Evolutionary conservation across 768 basidiomycete species (phyloP).

Genomic region (Rhodotorula taiwanensis): DNA sequence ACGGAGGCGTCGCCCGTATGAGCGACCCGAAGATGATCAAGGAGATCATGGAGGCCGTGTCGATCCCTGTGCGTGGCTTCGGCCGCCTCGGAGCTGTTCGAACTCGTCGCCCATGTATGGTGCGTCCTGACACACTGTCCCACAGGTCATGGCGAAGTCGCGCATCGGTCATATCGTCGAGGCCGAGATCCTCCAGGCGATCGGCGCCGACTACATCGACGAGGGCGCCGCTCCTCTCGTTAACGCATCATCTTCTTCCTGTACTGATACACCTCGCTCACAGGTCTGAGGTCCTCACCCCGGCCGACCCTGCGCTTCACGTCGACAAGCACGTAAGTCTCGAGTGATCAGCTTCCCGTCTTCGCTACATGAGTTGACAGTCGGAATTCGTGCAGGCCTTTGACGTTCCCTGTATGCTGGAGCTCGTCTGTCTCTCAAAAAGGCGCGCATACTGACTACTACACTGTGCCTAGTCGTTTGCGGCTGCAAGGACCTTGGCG

Average conservation of each 20-base stretch:
- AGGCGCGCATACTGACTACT: not conserved
- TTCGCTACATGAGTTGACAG: too few relatives aligned
- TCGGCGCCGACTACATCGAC: slow-evolving; percentile 95
- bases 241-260: too few relatives aligned
- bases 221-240: slow-evolving; percentile 60
- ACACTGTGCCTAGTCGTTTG: slow-evolving; percentile 63
- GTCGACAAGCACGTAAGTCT: slow-evolving; percentile 60
- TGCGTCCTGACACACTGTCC: rapidly evolving
- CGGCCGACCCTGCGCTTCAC: slow-evolving; percentile 67
- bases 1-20: slow-evolving; percentile 96
- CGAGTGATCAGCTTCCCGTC: too few relatives aligned
- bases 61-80: slow-evolving; percentile 51
- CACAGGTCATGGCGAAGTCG: slow-evolving; percentile 59
- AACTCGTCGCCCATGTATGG: too few relatives aligned
- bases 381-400: slow-evolving; percentile 66
- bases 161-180: slow-evolving; percentile 98
- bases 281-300: slow-evolving; percentile 68
- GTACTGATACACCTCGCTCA: not conserved
- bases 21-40: slow-evolving; percentile 81
- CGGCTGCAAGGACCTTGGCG: slow-evolving; percentile 88
- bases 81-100: not conserved
- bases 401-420: slow-evolving; percentile 50
- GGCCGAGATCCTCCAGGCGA: slow-evolving; percentile 75
- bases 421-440: not conserved
- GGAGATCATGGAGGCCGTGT: slow-evolving; percentile 85